phyloP scores from a whole-genome alignment of 345 rosid genomes.

The Arabidopsis arenosa region DNA sequence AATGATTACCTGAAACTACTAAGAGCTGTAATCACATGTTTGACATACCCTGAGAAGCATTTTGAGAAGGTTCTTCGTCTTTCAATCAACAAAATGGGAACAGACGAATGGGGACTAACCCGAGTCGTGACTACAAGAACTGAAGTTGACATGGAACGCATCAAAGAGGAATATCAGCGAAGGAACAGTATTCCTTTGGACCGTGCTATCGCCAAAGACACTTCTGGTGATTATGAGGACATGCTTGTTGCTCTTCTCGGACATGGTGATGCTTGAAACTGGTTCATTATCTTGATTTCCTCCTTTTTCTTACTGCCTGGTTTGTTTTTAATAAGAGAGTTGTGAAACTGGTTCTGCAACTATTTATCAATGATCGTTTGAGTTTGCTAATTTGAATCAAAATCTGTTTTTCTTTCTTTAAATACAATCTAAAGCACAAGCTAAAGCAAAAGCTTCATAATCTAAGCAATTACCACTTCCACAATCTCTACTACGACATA shows the following conservation, averaged over 20 bases:
- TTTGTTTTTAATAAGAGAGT: slow-evolving; percentile 34
- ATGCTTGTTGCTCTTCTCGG: slow-evolving; percentile 68
- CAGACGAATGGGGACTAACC: slow-evolving; percentile 81
- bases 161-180: slow-evolving; percentile 68
- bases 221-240: slow-evolving; percentile 68
- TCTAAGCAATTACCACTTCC: slow-evolving; percentile 35
- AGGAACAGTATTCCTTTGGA: slow-evolving; percentile 67
- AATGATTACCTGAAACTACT: slow-evolving; percentile 66
- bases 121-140: slow-evolving; percentile 73
- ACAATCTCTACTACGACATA: slow-evolving; percentile 38
- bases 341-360: slow-evolving; percentile 36
- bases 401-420: slow-evolving; percentile 18
- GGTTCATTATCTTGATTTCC: background rate
- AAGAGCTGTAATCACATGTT: slow-evolving; percentile 65
- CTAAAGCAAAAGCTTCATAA: slow-evolving; percentile 43
- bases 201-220: slow-evolving; percentile 66
- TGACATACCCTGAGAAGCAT: slow-evolving; percentile 64
- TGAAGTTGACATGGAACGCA: slow-evolving; percentile 69
- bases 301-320: slow-evolving; percentile 1
- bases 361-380: slow-evolving; percentile 24
- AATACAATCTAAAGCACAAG: slow-evolving; percentile 38
- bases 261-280: slow-evolving; percentile 53
- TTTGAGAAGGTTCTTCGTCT: slow-evolving; percentile 70
- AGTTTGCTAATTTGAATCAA: slow-evolving; percentile 48
- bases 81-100: slow-evolving; percentile 69